Evolutionary conservation across 805 yeast species (phyloP), one percentile per base, ranked within the genome.

Genomic region (Maudiozyma barnettii): DNA sequence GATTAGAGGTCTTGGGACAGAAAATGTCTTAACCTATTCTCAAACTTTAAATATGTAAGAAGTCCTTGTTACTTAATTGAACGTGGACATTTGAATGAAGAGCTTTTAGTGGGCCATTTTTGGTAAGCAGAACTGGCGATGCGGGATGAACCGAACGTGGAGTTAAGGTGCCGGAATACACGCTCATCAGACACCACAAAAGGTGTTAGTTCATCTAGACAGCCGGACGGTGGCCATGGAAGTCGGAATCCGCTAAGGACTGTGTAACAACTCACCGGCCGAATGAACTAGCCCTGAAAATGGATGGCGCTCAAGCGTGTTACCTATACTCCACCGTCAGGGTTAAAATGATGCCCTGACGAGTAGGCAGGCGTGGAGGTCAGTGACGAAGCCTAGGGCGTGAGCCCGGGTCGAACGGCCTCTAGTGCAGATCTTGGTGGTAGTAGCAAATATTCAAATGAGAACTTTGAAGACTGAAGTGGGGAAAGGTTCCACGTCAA

Each of bases 191-290:
- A 66, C 67, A 64, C 70, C 71, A 66, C 70, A 67, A 67, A 64
- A 66, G 70, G 71, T 67, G 70, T 67, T 67, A 63, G 69, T 65
- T 63, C 66, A 63, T 64, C 63, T 59, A 67, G 71, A 65, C 65
- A 62, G 68, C 73, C 73, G 76, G 76, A 71, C 76, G 76, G 76
- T 73, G 68, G 77, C 77, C 71, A 61, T 64, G 63, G 68, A 69
- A 68, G 73, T 66, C 64, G 74, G 75, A 69, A 73, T 71, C 75
- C 76, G 74, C 76, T 71, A 72, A 72, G 77, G 76, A 71, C 69
- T 71, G 72, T 66, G 71, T 64, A 62, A 66, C 66, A 65, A 71
- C 75, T 71, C 76, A 73, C 77, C 77, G 74, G 74, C 68, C 68
- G 72, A 67, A 68, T 68, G 70, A 64, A 64, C 66, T 65, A 66